phyloP scores from a whole-genome alignment of 179 eudicot species.

The Camellia oleifera region DNA sequence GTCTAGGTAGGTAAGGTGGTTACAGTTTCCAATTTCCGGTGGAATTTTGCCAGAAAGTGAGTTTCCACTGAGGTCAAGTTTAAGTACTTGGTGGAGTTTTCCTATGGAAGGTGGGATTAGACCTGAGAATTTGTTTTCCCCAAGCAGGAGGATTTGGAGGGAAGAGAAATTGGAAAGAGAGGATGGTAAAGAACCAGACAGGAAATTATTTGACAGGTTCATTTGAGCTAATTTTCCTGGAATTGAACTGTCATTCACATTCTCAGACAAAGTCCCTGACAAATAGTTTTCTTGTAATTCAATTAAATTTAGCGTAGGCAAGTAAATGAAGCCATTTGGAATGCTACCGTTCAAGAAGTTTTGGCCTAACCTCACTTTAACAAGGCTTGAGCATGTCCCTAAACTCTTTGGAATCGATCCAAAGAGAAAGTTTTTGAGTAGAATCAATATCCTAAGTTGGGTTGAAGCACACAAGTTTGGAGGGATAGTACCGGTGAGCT shows the following conservation, averaged over 20 bases:
- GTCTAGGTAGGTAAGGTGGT: conserved; percentile 72
- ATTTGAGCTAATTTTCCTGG: conserved; percentile 55
- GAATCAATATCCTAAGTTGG: conserved; percentile 58
- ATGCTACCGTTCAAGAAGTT: conserved; percentile 87
- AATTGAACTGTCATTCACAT: conserved; percentile 25
- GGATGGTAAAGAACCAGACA: conserved; percentile 59
- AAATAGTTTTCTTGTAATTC: conserved; percentile 71
- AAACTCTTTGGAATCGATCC: conserved; percentile 71
- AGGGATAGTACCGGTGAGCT: conserved; percentile 92
- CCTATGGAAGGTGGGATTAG: conserved; percentile 70
- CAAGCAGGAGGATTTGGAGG: conserved; percentile 54
- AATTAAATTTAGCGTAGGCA: conserved; percentile 69
- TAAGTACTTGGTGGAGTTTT: conserved; percentile 49
- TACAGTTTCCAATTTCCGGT: conserved; percentile 51
- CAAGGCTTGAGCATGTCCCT: conserved; percentile 65
- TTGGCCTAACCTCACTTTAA: conserved; percentile 73
- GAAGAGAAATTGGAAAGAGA: conserved; percentile 71
- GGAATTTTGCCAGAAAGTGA: conserved; percentile 62
- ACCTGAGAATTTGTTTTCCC: conserved; percentile 70
- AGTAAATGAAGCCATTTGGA: conserved; percentile 73
- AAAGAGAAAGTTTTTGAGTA: conserved; percentile 70
- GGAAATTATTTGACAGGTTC: conserved; percentile 64
- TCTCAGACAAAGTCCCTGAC: conserved; percentile 66
- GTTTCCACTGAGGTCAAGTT: conserved; percentile 63
- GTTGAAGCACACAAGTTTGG: conserved; percentile 58